Percentiles rank a stretch among this genome's conserved stretches.
phyloP scores from a whole-genome alignment of 305 asterid species.

The Stenogyne calaminthoides region DNA sequence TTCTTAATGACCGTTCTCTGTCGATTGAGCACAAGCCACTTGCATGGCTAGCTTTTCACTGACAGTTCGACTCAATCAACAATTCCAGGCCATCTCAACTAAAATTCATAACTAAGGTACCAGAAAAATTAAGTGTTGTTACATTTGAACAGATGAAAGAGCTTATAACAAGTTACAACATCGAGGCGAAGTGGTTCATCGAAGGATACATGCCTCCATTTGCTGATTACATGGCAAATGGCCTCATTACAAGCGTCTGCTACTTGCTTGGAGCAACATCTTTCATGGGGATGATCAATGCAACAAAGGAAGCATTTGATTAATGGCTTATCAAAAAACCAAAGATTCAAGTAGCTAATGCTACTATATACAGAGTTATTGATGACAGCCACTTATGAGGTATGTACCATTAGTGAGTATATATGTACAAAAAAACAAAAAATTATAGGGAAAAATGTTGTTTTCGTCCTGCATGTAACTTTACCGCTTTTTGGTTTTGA shows the following conservation, averaged over 20 bases:
- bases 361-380: conserved; percentile 38
- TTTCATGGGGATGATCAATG: conserved; percentile 40
- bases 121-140: neutral
- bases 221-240: conserved; percentile 46
- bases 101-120: neutral
- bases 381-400: conserved; percentile 55
- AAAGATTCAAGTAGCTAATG: conserved; percentile 41
- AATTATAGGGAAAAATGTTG: too few species aligned
- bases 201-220: conserved; percentile 48
- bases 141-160: conserved; percentile 36
- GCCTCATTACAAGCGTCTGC: conserved; percentile 34
- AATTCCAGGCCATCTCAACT: neutral
- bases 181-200: too few species aligned
- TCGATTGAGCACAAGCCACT: neutral
- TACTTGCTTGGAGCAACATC: conserved; percentile 39
- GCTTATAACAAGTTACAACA: conserved; percentile 41
- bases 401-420: neutral
- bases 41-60: too few species aligned
- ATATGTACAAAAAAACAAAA: too few species aligned
- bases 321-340: conserved; percentile 49
- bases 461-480: too few species aligned
- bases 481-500: too few species aligned
- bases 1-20: neutral
- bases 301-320: conserved; percentile 29
- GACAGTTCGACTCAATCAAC: too few species aligned